These are phyloP conservation scores for Sclerotinia trifoliorum DNA, from an alignment of 2,329 filamentous ascomycete species.

Conservation along the genomic window DNA sequence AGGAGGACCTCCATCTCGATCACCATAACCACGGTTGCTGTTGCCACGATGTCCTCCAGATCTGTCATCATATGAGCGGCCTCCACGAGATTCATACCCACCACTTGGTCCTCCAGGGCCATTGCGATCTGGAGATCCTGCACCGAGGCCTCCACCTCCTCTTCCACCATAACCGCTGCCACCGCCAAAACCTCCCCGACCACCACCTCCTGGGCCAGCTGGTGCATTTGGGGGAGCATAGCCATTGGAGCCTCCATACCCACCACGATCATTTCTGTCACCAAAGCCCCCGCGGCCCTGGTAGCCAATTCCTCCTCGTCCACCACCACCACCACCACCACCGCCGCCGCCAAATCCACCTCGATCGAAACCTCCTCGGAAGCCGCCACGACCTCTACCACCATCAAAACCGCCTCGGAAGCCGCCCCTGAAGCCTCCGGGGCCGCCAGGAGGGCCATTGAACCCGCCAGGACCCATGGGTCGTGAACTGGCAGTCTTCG, in stretches of 20 bases:
- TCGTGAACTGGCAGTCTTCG: conserved; percentile 71
- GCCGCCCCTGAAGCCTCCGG: conserved; percentile 45
- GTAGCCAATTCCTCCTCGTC: conserved; percentile 40
- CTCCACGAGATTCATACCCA: conserved; percentile 54
- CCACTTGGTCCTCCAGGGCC: conserved; percentile 41
- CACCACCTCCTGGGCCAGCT: conserved; percentile 55
- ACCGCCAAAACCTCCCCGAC: conserved; percentile 42
- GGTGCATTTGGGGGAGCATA: conserved; percentile 59
- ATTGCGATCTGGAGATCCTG: conserved; percentile 40
- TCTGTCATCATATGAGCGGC: conserved; percentile 62
- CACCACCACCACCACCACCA: conserved; percentile 31
- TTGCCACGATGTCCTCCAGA: conserved; percentile 46
- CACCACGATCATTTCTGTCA: conserved; percentile 36
- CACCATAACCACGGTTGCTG: conserved; percentile 44
- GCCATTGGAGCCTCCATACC: conserved; percentile 44
- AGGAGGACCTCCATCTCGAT: conserved; percentile 40
- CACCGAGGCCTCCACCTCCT: conserved; percentile 35
- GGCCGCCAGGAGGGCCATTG: conserved; percentile 52
- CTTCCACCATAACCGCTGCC: conserved; percentile 31
- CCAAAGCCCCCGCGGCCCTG: conserved; percentile 38
- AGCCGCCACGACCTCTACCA: conserved; percentile 52
- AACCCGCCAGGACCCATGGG: conserved; percentile 64
- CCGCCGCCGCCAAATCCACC: conserved; percentile 32
- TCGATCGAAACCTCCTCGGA: conserved; percentile 39
- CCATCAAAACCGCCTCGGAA: conserved; percentile 51